Percentiles rank a stretch among this genome's conserved stretches.
phyloP scores from a whole-genome alignment of 192 early-diverging fungal species.

The Entomortierella chlamydospora region DNA sequence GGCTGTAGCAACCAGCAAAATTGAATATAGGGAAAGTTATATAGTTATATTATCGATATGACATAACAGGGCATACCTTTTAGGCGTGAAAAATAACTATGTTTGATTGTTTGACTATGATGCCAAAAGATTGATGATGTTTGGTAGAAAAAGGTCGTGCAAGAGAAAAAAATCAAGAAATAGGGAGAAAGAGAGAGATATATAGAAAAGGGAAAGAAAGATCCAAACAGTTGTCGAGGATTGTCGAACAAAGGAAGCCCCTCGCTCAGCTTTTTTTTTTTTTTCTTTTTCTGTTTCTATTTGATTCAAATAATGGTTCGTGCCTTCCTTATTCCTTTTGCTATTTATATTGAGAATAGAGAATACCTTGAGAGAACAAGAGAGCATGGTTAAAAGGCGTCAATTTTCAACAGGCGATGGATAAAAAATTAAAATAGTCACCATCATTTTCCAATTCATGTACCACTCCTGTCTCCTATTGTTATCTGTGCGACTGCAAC shows the following conservation, averaged over 20 bases:
- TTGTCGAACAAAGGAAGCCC: not conserved
- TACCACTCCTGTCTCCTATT: too few relatives aligned
- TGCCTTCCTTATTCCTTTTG: too few relatives aligned
- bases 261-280: not conserved
- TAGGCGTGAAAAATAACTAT: not conserved
- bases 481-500: too few relatives aligned
- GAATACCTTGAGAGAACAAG: too few relatives aligned
- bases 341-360: too few relatives aligned
- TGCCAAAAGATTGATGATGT: not conserved
- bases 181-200: not conserved
- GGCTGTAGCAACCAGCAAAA: not conserved
- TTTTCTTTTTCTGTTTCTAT: not conserved
- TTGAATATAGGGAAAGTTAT: not conserved
- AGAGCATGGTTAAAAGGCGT: too few relatives aligned
- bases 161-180: not conserved
- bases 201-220: not conserved
- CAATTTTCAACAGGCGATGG: too few relatives aligned
- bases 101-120: too few relatives aligned
- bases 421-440: too few relatives aligned
- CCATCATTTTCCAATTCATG: too few relatives aligned
- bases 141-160: not conserved
- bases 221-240: not conserved
- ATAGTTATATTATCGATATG: not conserved
- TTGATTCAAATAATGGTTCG: not conserved
- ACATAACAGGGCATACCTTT: slow-evolving; percentile 9